Percentiles rank a stretch among this genome's conserved stretches.
These are phyloP conservation scores for Botryosphaeria dothidea DNA, from an alignment of 2,329 filamentous ascomycete genomes.

Conservation along the genomic window DNA sequence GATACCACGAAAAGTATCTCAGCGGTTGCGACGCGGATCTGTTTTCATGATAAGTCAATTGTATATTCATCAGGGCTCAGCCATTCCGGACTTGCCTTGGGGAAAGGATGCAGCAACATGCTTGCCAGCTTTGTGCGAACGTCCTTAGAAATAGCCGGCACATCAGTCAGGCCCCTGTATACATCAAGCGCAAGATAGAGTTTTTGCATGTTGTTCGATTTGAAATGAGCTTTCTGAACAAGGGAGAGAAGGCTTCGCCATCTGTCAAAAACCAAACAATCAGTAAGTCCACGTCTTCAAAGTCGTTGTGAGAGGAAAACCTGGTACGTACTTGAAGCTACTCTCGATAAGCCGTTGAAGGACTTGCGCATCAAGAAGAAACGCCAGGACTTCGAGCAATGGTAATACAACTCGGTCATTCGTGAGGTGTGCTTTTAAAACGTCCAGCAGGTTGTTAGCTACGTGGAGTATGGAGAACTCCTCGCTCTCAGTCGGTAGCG, in stretches of 20 bases:
- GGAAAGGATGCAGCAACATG: constrained; percentile 80
- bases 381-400: constrained; percentile 73
- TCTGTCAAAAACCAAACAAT: constrained; percentile 28
- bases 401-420: constrained; percentile 75
- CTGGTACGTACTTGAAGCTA: constrained; percentile 55
- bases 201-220: constrained; percentile 78
- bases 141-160: constrained; percentile 52
- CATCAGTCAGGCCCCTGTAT: constrained; percentile 65
- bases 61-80: not conserved
- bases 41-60: not conserved
- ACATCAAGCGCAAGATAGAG: constrained; percentile 77
- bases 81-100: constrained; percentile 35
- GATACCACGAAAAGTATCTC: constrained; percentile 44
- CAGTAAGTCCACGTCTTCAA: not conserved
- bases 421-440: constrained; percentile 33
- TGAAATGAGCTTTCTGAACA: constrained; percentile 78
- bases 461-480: constrained; percentile 30
- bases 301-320: not conserved
- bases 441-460: constrained; percentile 28
- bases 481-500: constrained; percentile 24
- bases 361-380: constrained; percentile 58
- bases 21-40: constrained; percentile 40
- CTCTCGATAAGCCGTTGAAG: constrained; percentile 39
- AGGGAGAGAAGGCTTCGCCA: constrained; percentile 66
- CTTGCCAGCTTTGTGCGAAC: constrained; percentile 69